Evolutionary conservation across 768 basidiomycete species (phyloP), one percentile per base, ranked within the genome.

Genomic region (Mycena leptocephala): DNA sequence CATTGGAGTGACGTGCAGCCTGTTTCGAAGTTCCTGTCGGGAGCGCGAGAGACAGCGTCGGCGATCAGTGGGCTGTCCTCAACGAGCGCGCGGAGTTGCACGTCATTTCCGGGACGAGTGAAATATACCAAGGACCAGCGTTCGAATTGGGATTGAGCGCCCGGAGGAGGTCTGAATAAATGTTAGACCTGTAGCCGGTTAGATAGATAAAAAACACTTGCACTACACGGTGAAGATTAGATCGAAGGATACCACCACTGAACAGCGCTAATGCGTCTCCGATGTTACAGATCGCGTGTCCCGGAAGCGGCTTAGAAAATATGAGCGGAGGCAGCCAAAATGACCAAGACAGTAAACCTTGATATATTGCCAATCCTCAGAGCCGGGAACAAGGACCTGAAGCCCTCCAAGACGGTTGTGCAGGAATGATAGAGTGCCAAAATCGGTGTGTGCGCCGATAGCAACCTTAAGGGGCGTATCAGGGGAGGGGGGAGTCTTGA

Each of bases 61-160:
- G 90, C 89, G 22, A 94, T 89, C 2, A 89, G 70, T 0, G 85
- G 77, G 71, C 93, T 93, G 9, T 90, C 86, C 35, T 91, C 88
- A 0, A 86, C 82, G 7, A 93, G 83, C 4, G 93, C 88, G 8
- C 86, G 88, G 9, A 94, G 88, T 1, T 87, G 71, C 43, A 88
- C 84, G 2, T 86, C 86, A 80, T 93, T 88, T 8, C 89, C 90
- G 0, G 93, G 93, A 24, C 94, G 87, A 0, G 89, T 91, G 84
- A 95, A 94, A 83, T 90, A 95, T 0, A 93, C 93, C 14, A 94
- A 83, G 6, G 93, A 95, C 90, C 91, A 94, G 10, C 94, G 88
- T 39, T 90, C 90, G 35, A 86, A 81, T 9, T 85, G 80, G 1
- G 84, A 84, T 81, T 95, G 94, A 5, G 82, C 76, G 9, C 91